These are phyloP conservation scores for Claviceps maximensis DNA, from an alignment of 2,329 filamentous ascomycete genomes.

Conservation along the genomic window DNA sequence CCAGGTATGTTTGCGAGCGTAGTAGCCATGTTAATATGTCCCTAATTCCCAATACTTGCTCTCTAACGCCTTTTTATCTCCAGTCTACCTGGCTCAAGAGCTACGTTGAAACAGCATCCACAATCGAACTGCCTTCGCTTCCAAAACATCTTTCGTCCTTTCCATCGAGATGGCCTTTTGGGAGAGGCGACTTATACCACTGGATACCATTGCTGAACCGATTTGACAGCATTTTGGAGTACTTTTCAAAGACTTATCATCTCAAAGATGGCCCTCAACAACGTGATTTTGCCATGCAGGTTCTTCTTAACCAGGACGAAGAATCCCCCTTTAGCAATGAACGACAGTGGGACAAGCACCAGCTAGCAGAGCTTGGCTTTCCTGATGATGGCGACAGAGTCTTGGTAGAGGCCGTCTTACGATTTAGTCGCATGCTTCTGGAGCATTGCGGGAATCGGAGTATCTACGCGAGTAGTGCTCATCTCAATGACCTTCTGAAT, in stretches of 20 bases:
- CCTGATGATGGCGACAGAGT: slow-evolving; percentile 64
- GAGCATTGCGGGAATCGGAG: slow-evolving; percentile 96
- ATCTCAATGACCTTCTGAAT: slow-evolving; percentile 79
- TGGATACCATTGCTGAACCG: slow-evolving; percentile 93
- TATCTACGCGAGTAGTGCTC: slow-evolving; percentile 85
- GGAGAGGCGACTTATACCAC: slow-evolving; percentile 89
- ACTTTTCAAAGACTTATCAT: slow-evolving; percentile 68
- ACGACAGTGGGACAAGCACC: slow-evolving; percentile 27
- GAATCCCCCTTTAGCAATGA: slow-evolving; percentile 38
- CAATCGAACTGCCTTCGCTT: slow-evolving; percentile 60
- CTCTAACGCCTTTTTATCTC: background rate
- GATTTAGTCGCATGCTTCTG: slow-evolving; percentile 75
- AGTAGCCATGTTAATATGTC: background rate
- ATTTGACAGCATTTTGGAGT: slow-evolving; percentile 79
- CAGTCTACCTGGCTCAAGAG: slow-evolving; percentile 80
- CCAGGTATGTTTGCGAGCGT: slow-evolving; percentile 33
- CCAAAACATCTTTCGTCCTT: slow-evolving; percentile 67
- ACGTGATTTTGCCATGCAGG: slow-evolving; percentile 55
- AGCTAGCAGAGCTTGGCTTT: slow-evolving; percentile 49
- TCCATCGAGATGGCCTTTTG: slow-evolving; percentile 85
- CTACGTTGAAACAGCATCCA: slow-evolving; percentile 61
- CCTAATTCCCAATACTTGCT: background rate
- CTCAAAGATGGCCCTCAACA: slow-evolving; percentile 70
- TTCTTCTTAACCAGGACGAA: slow-evolving; percentile 46
- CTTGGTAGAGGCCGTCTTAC: slow-evolving; percentile 65